These are phyloP conservation scores for Colletotrichum noveboracense DNA, from an alignment of 2,329 filamentous ascomycete genomes.

Conservation along the genomic window DNA sequence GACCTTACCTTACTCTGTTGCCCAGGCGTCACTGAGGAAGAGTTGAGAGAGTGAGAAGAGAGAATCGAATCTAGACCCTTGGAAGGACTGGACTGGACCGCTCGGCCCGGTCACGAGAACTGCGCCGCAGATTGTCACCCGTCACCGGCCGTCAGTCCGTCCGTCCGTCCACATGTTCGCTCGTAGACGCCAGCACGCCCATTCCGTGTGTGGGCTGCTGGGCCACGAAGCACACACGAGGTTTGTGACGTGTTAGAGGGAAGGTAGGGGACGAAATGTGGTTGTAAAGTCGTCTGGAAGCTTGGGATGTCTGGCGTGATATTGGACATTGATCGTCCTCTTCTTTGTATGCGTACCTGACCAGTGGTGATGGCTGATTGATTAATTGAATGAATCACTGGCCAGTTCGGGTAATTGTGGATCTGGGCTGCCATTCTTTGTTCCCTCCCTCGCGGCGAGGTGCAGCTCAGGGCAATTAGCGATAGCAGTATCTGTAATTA, in stretches of 20 bases:
- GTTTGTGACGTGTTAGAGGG: not conserved
- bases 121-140: constrained; percentile 7
- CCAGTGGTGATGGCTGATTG: not conserved
- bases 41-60: not conserved
- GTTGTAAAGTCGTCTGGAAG: not conserved
- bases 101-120: not conserved
- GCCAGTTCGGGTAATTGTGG: constrained; percentile 14
- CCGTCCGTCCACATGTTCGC: not conserved
- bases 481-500: not conserved
- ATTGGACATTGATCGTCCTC: not conserved
- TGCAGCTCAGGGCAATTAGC: not conserved
- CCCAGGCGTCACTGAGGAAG: not conserved
- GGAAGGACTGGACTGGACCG: not conserved
- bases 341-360: not conserved
- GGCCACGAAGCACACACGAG: not conserved
- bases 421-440: not conserved
- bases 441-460: not conserved
- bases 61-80: not conserved
- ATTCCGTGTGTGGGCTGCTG: not conserved
- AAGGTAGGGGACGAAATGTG: not conserved
- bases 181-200: not conserved
- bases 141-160: not conserved
- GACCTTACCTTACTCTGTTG: not conserved
- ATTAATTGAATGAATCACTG: not conserved
- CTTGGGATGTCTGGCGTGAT: not conserved